A percentile compares a stretch with the other conserved stretches of the same genome.
These are phyloP conservation scores for Suillus ampliporus DNA, from an alignment of 768 basidiomycete species.

Conservation along the genomic window DNA sequence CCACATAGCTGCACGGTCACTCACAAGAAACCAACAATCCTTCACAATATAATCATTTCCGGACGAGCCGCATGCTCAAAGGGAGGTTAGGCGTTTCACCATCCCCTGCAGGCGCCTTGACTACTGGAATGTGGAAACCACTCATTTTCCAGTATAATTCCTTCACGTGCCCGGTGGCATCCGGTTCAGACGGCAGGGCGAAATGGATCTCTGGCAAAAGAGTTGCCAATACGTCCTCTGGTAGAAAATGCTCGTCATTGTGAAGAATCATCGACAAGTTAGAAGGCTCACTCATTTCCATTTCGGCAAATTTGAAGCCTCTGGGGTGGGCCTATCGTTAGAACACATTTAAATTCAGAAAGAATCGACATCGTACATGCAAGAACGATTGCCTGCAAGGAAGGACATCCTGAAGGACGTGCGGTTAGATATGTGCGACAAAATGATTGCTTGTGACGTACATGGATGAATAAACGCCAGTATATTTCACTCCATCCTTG, in stretches of 20 bases:
- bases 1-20: slow-evolving; percentile 17
- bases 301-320: slow-evolving; percentile 51
- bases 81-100: slow-evolving; percentile 26
- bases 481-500: slow-evolving; percentile 29
- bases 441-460: slow-evolving; percentile 28
- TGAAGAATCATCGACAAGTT: no score
- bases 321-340: slow-evolving; percentile 4
- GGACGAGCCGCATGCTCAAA: slow-evolving; percentile 12
- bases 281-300: slow-evolving; percentile 52
- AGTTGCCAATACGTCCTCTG: slow-evolving; percentile 34
- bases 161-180: slow-evolving; percentile 19
- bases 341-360: not conserved
- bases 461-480: slow-evolving; percentile 53
- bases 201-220: slow-evolving; percentile 31
- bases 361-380: slow-evolving; percentile 40
- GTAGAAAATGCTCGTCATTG: not conserved
- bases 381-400: slow-evolving; percentile 51
- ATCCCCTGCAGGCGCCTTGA: slow-evolving; percentile 32
- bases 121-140: slow-evolving; percentile 31
- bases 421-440: not conserved
- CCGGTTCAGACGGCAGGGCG: slow-evolving; percentile 23
- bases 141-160: slow-evolving; percentile 33
- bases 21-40: slow-evolving; percentile 34
- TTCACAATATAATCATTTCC: not conserved
- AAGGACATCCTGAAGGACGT: slow-evolving; percentile 47